Base-by-base conservation (phyloP, 2,329 filamentous ascomycete species). In the Endoconidiophora laricicola region DNA sequence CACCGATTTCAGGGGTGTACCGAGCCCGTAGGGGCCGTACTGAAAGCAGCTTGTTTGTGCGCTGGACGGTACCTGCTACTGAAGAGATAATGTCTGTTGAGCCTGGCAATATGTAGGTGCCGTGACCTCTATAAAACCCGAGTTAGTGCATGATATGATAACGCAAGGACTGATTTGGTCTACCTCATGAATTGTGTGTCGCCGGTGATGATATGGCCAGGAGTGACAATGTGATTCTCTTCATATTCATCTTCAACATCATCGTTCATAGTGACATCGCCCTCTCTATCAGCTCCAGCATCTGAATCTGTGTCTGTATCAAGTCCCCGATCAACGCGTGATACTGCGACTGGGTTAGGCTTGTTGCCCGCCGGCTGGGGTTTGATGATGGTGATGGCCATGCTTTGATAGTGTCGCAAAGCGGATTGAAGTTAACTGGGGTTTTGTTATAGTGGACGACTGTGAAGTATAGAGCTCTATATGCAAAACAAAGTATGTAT, bases 111-210 rank as follows among this genome's bases (percentile, higher is more conserved):
- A 84, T 71, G 64, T 86, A 94, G 46, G 91, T 98, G 57, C 91
- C 91, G 68, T 98, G 91, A 59, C 91, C 91, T 68, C 87, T 85
- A 61, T 20, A 26, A 41, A 18, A 23, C 39, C 39, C n/a, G 24
- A 46, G 33, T 44, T n/a, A 24, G 48, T 23, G 45, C 24, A 26
- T 43, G 14, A 38, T 2, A 41, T n/a, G 2, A 10, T 3, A n/a
- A 10, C 3, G n/a, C 10, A n/a, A 22, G n/a, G 26, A 44, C 46
- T 22, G 9, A 38, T 36, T 44, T 16, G 9, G 56, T 68, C 48
- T 66, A 79, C 76, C 79, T 79, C 90, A 96, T 96, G 86, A 86
- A 96, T 70, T 95, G 87, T n/a, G 86, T 75, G 65, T 95, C 87
- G 56, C 81, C 76, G 9, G 90, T 95, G 58, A 96, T 85, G 54